Percentiles rank a stretch among this genome's conserved stretches.
phyloP scores from a whole-genome alignment of 805 yeast genomes.

The Cyberlindnera xylosilytica region DNA sequence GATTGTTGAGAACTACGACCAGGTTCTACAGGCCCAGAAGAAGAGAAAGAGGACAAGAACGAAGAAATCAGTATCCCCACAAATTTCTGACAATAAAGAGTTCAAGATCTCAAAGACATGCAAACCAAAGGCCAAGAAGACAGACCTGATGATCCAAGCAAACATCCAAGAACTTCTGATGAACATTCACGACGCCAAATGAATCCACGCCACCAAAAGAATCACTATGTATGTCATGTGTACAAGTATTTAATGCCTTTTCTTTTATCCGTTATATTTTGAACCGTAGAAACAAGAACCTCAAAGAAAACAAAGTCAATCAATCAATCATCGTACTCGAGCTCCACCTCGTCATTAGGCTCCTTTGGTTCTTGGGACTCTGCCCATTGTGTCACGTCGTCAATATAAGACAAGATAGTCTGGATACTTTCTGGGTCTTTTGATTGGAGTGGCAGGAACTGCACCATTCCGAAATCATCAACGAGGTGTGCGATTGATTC shows the following conservation, averaged over 20 bases:
- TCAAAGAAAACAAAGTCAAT: too few species aligned
- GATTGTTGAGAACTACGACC: slow-evolving; percentile 28
- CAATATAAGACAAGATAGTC: slow-evolving; percentile 85
- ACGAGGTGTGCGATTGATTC: slow-evolving; percentile 83
- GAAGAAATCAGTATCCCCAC: background rate
- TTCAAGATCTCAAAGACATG: slow-evolving; percentile 8
- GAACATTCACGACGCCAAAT: slow-evolving; percentile 20
- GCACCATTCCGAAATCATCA: slow-evolving; percentile 99
- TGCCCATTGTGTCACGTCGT: slow-evolving; percentile 97
- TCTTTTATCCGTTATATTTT: too few species aligned
- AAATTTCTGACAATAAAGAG: background rate
- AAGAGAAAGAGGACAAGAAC: slow-evolving; percentile 9
- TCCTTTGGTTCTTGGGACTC: slow-evolving; percentile 97
- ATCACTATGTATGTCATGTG: too few species aligned
- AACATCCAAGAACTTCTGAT: slow-evolving; percentile 22
- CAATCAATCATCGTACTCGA: slow-evolving; percentile 50
- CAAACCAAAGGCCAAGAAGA: slow-evolving; percentile 9
- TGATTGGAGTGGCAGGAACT: slow-evolving; percentile 85
- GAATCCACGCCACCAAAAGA: too few species aligned
- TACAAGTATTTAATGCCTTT: too few species aligned
- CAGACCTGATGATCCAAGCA: slow-evolving; percentile 20
- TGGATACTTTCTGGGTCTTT: slow-evolving; percentile 72
- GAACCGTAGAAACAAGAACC: too few species aligned
- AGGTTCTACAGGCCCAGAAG: slow-evolving; percentile 6
- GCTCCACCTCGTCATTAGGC: slow-evolving; percentile 72